Evolutionary conservation across 2,329 filamentous ascomycete species (phyloP).

Genomic region (Penicillium sp.): DNA sequence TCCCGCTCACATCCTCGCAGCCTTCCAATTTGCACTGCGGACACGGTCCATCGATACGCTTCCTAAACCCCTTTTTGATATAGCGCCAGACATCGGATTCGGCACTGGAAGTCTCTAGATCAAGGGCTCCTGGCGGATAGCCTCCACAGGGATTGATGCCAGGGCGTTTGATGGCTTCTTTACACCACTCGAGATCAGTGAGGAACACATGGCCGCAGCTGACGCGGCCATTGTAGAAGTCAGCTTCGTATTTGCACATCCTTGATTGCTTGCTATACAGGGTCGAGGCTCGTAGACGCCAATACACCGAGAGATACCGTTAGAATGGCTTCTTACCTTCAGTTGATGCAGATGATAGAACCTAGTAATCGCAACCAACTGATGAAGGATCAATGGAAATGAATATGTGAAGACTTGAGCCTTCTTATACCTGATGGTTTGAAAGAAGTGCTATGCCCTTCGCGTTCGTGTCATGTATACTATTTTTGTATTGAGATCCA

Average conservation of each 20-base stretch:
- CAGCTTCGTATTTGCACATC: not conserved
- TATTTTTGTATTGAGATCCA: not conserved
- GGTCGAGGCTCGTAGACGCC: too few species aligned
- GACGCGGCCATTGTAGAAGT: not conserved
- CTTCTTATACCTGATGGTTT: not conserved
- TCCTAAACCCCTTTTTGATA: not conserved
- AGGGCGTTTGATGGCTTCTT: not conserved
- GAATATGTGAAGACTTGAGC: not conserved
- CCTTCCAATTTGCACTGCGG: not conserved
- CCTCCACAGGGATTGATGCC: not conserved
- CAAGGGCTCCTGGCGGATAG: not conserved
- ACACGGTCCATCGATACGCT: not conserved
- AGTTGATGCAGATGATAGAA: not conserved
- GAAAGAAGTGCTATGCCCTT: not conserved
- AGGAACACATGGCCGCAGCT: constrained; percentile 1
- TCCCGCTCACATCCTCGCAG: not conserved
- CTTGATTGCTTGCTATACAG: too few species aligned
- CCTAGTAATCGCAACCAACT: not conserved
- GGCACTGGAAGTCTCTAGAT: not conserved
- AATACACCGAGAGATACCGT: too few species aligned
- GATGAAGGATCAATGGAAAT: not conserved
- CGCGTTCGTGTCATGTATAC: not conserved
- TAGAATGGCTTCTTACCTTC: not conserved
- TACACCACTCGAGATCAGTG: not conserved
- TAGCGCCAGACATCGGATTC: not conserved